Conservation (phyloP, 2,329 filamentous ascomycete genomes). For the Hypoxylon rubiginosum region DNA sequence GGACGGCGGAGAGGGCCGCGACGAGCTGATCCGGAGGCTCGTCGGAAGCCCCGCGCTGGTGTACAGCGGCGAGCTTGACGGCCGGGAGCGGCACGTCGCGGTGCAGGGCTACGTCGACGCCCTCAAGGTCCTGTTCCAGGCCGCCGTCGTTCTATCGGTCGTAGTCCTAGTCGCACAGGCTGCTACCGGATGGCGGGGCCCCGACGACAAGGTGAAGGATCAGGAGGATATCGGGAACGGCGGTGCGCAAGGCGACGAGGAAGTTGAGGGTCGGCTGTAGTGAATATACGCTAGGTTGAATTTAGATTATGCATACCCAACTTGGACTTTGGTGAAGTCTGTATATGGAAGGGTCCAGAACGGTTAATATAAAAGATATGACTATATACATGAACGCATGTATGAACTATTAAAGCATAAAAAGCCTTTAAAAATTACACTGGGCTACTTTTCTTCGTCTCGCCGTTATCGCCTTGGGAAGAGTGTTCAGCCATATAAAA, state of each 20-base stretch:
- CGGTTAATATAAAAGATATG: too few relatives aligned
- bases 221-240: slow-evolving; percentile 53
- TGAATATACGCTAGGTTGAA: background rate
- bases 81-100: slow-evolving; percentile 60
- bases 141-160: slow-evolving; percentile 60
- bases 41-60: slow-evolving; percentile 66
- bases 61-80: slow-evolving; percentile 57
- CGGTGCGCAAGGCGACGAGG: slow-evolving; percentile 2
- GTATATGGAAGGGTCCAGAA: background rate
- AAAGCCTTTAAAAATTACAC: too few relatives aligned
- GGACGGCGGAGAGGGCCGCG: too few relatives aligned
- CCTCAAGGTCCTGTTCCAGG: slow-evolving; percentile 61
- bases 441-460: too few relatives aligned
- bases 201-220: slow-evolving; percentile 65
- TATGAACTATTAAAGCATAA: too few relatives aligned
- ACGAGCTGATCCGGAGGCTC: slow-evolving; percentile 62
- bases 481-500: too few relatives aligned
- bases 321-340: background rate
- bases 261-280: slow-evolving; percentile 5
- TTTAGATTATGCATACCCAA: background rate
- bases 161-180: slow-evolving; percentile 63
- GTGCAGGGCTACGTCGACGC: slow-evolving; percentile 63
- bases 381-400: too few relatives aligned
- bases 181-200: slow-evolving; percentile 64
- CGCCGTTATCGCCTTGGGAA: too few relatives aligned